Base-by-base conservation (phyloP, 495 filamentous ascomycete species). In the Astrocystis sublimbata region DNA sequence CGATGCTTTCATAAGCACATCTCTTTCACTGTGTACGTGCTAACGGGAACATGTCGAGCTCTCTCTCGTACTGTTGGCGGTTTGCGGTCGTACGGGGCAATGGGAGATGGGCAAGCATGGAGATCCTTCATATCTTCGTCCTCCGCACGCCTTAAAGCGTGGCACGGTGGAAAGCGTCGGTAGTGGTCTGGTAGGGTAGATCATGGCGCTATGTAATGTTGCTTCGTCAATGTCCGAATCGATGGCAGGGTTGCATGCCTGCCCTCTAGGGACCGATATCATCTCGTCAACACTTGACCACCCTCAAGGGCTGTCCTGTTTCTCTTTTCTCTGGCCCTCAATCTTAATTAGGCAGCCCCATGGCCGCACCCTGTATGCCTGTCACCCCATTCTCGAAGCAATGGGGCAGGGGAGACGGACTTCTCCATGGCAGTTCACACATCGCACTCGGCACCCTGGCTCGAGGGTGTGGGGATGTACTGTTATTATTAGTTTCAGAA, bases 161-260 rank as follows among this genome's bases (percentile, higher is more conserved):
- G n/a, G 45, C 43, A 40, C 8, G 17, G 43, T 36, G n/a, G 19
- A 40, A 43, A 17, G 28, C 26, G 21, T 43, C 40, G 17, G 35
- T 26, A 24, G 30, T 54, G 19, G 26, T 6, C 6, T 40, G 40
- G n/a, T 33, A 19, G 23, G 21, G 38, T 12, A 54, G 35, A 36
- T 54, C 19, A 40, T 53, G 13, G 50, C 15, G 26, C 5, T 3
- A 23, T 40, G 17, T 19, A 10, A 15, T 28, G 35, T 9, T 23
- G 35, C 40, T 54, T 38, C 51, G 51, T 54, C 51, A 54, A 54
- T 36, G 51, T 54, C n/a, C n/a, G n/a, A n/a, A n/a, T n/a, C 51
- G 4, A 38, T 12, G 26, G 40, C 40, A 54, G 51, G 17, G n/a
- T n/a, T n/a, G n/a, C n/a, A n/a, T n/a, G n/a, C n/a, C 30, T 53